Evolutionary conservation across 2,329 filamentous ascomycete species (phyloP).

Genomic region (Fusarium albidum): DNA sequence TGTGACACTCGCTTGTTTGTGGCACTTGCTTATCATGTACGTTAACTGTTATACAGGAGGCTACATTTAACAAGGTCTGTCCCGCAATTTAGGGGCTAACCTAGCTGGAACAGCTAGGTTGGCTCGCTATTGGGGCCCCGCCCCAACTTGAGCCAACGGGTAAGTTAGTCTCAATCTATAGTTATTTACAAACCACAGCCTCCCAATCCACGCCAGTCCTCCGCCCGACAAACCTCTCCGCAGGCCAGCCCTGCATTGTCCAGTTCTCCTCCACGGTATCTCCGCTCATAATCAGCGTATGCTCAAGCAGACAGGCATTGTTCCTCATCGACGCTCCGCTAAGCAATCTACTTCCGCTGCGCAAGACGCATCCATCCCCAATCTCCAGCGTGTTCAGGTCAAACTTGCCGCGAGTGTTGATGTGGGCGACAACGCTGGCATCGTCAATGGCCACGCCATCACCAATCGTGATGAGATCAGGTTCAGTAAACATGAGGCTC

Average conservation of each 20-base stretch:
- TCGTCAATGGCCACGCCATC: conserved; percentile 63
- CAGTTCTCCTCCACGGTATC: conserved; percentile 60
- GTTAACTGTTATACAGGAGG: no score
- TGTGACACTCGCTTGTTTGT: no score
- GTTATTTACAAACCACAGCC: no score
- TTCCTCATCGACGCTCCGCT: conserved; percentile 61
- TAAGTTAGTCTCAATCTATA: no score
- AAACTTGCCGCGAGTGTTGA: conserved; percentile 65
- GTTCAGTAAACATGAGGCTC: conserved; percentile 64
- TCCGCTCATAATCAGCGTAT: conserved; percentile 65
- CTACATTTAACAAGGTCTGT: no score
- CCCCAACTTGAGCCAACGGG: no score
- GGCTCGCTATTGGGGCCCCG: no score
- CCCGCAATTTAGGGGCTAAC: no score
- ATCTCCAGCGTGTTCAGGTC: conserved; percentile 61
- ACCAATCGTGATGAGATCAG: conserved; percentile 62
- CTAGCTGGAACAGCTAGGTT: no score
- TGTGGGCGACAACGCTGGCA: conserved; percentile 63
- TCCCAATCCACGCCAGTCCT: no score
- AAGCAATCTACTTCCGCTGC: conserved; percentile 60
- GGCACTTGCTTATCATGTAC: no score
- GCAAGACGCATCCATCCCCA: conserved; percentile 60
- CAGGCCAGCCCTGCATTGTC: conserved; percentile 65
- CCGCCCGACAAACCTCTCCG: conserved; percentile 29
- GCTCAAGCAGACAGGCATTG: conserved; percentile 63